Evolutionary conservation across 306 rosid species (phyloP).

Genomic region (Vigna hirtella): DNA sequence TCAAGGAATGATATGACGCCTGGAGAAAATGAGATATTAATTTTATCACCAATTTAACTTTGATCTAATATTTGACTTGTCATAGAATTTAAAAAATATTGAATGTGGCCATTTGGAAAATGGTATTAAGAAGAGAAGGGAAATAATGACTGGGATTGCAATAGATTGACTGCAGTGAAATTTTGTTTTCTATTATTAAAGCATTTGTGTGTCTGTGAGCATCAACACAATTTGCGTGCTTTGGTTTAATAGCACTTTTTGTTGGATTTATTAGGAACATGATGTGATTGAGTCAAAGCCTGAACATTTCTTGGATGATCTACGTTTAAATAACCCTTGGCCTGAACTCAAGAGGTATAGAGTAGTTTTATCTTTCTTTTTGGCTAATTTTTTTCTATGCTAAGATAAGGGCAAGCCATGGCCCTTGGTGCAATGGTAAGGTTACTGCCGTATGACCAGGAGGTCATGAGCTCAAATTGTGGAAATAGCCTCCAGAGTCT

Average conservation of each 20-base stretch:
- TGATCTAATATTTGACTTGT: constrained; percentile 22
- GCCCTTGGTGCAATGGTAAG: not conserved
- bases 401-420: not conserved
- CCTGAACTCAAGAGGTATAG: constrained; percentile 84
- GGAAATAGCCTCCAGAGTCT: not conserved
- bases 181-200: constrained; percentile 21
- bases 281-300: constrained; percentile 96
- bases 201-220: constrained; percentile 12
- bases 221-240: constrained; percentile 35
- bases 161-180: constrained; percentile 11
- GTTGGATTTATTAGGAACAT: constrained; percentile 76
- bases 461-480: not conserved
- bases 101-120: constrained; percentile 18
- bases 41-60: constrained; percentile 20
- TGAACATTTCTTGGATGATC: constrained; percentile 96
- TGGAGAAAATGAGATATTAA: constrained; percentile 5
- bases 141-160: constrained; percentile 34
- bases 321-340: constrained; percentile 98
- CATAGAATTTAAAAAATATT: constrained; percentile 6
- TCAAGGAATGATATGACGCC: constrained; percentile 18
- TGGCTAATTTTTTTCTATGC: constrained; percentile 6
- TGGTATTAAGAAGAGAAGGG: constrained; percentile 36
- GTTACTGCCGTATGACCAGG: not conserved
- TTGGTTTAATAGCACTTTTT: constrained; percentile 36
- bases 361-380: constrained; percentile 35